Base-by-base conservation (phyloP, 225 moss, liverwort and hornwort genomes). In the Ulota crispa region DNA sequence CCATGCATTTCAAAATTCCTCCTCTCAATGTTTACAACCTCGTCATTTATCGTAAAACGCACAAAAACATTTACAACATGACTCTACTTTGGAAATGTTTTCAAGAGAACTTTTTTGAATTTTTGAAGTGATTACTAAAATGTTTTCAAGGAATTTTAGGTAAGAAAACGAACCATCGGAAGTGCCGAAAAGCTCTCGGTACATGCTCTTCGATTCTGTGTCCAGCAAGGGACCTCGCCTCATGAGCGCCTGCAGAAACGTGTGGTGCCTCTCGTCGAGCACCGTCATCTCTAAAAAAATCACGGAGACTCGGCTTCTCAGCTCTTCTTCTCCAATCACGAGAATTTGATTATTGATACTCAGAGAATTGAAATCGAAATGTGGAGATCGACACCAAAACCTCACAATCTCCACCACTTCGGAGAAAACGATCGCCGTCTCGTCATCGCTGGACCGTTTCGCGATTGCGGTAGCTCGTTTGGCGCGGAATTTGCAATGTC, bases 241-340 rank as follows among this genome's bases (percentile, higher is more conserved):
- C 92, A 92, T 86, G 82, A 92, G 86, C 81, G 88, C 88, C 88
- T 92, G 92, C 75, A 92, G 82, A 83, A 90, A 92, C 45, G 92
- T 88, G 84, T 90, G 90, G 65, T 92, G 92, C 62, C 86, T 53
- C 57, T 90, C 86, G 72, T 82, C 88, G 53, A 88, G 79, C 30
- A 23, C 81, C 88, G 69, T 86, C 92, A 92, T 89, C 55, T 63
- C 57, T 47, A 1, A 72, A 11, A 47, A 47, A 32, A 9, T 21
- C 43, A 62, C 11, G 8, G n/a, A 23, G 71, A 45, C 23, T 37
- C 23, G 7, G 21, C 60, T 68, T 39, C 74, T 68, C 37, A 18
- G 10, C 61, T 73, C 78, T 73, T 73, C 78, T 73, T 32, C 73
- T 20, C 47, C 8, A 11, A 2, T 21, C 4, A 63, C 42, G 15